These are phyloP conservation scores for Paecilomyces sp. DNA, from an alignment of 2,329 filamentous ascomycete genomes.

Conservation along the genomic window DNA sequence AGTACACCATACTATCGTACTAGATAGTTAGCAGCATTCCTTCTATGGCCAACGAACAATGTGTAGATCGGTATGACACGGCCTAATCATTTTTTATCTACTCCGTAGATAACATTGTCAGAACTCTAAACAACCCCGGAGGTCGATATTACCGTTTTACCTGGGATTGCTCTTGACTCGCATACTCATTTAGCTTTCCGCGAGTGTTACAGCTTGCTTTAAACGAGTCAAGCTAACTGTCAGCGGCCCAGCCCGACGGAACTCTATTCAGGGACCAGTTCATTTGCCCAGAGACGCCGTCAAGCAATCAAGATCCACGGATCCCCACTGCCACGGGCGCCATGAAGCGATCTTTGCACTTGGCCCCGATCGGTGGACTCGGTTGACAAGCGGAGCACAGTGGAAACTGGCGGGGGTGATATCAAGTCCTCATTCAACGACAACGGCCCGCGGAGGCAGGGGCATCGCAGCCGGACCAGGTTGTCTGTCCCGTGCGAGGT, in stretches of 20 bases:
- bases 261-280: not conserved
- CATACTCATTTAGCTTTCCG: not conserved
- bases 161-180: not conserved
- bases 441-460: not conserved
- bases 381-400: not conserved
- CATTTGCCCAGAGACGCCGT: not conserved
- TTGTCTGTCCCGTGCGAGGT: not conserved
- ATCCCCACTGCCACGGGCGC: not conserved
- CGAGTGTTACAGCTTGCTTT: not conserved
- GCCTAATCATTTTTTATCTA: no score
- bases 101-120: not conserved
- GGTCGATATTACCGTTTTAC: not conserved
- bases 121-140: not conserved
- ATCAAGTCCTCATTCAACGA: not conserved
- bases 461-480: not conserved
- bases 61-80: not conserved
- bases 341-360: not conserved
- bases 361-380: not conserved
- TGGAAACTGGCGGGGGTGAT: not conserved
- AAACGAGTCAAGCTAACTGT: not conserved
- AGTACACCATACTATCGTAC: no score
- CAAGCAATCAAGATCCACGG: not conserved
- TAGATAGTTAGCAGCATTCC: not conserved
- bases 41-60: not conserved
- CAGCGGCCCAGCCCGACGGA: not conserved